Evolutionary conservation across 2,329 filamentous ascomycete genomes (phyloP).

Genomic region (Colletotrichum siamense): DNA sequence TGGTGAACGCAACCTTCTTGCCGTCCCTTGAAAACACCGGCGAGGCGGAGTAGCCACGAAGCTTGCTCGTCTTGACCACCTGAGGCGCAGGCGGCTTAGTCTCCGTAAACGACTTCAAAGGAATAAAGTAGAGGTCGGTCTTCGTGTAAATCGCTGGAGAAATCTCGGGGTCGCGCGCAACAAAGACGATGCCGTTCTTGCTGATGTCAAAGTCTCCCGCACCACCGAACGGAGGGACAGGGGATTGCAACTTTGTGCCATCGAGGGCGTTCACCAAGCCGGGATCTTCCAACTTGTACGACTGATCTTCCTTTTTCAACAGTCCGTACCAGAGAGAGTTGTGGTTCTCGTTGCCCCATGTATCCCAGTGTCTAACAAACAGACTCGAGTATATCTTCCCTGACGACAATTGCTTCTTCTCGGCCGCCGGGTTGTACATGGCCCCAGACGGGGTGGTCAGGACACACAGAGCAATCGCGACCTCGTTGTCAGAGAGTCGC

Average conservation of each 20-base stretch:
- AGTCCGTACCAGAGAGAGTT: slow-evolving; percentile 77
- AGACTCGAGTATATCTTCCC: slow-evolving; percentile 76
- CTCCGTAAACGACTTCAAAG: slow-evolving; percentile 66
- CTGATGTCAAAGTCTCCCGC: slow-evolving; percentile 81
- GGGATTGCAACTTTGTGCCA: slow-evolving; percentile 65
- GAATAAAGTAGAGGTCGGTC: slow-evolving; percentile 78
- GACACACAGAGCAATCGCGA: slow-evolving; percentile 66
- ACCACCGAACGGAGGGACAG: slow-evolving; percentile 80
- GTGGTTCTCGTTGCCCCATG: slow-evolving; percentile 72
- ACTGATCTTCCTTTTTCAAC: slow-evolving; percentile 49
- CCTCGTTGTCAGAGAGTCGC: slow-evolving; percentile 50
- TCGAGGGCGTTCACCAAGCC: slow-evolving; percentile 69
- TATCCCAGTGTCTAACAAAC: slow-evolving; percentile 85
- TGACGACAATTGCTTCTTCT: slow-evolving; percentile 64
- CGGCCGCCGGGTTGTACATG: slow-evolving; percentile 69
- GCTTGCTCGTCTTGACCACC: slow-evolving; percentile 59
- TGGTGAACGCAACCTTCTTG: slow-evolving; percentile 74
- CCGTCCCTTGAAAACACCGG: slow-evolving; percentile 80
- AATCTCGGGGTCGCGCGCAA: slow-evolving; percentile 75
- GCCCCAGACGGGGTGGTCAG: slow-evolving; percentile 71
- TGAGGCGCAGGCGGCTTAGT: slow-evolving; percentile 53
- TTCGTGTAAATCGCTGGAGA: slow-evolving; percentile 80
- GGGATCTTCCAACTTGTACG: slow-evolving; percentile 46
- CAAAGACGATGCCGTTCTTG: slow-evolving; percentile 69
- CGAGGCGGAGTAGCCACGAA: slow-evolving; percentile 68